Percentiles rank a stretch among this genome's conserved stretches.
phyloP scores from a whole-genome alignment of 2,329 filamentous ascomycete species.

The Penicillium freii region DNA sequence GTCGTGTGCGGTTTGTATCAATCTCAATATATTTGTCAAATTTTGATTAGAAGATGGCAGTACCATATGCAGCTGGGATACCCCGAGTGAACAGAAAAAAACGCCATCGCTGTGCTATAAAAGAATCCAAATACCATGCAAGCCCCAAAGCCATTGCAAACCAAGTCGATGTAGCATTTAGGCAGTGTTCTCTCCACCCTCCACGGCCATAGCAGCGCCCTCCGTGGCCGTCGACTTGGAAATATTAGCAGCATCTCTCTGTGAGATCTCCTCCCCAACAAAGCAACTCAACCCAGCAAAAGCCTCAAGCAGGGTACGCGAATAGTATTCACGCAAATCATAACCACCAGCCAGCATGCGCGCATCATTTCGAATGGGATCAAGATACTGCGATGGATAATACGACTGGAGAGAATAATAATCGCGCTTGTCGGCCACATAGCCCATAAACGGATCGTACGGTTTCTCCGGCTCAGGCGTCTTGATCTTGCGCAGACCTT shows the following conservation, averaged over 20 bases:
- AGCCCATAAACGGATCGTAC: constrained; percentile 85
- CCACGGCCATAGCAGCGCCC: constrained; percentile 32
- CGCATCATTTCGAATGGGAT: constrained; percentile 63
- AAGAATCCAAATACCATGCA: neutral
- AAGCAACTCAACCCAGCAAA: constrained; percentile 88
- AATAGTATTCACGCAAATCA: constrained; percentile 75
- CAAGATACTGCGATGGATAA: constrained; percentile 75
- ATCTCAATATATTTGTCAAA: neutral
- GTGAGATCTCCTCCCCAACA: constrained; percentile 67
- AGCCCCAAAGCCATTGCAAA: neutral
- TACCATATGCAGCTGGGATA: neutral
- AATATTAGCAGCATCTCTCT: constrained; percentile 26
- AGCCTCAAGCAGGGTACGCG: constrained; percentile 78
- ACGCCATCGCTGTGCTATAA: constrained; percentile 12
- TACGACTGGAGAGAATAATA: constrained; percentile 67
- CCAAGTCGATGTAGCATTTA: neutral
- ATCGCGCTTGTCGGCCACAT: constrained; percentile 59
- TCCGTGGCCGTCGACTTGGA: constrained; percentile 29
- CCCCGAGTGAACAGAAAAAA: neutral
- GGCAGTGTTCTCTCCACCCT: neutral
- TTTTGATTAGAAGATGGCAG: neutral
- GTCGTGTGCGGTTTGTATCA: neutral
- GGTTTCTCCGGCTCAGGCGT: constrained; percentile 66
- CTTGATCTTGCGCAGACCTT: constrained; percentile 69
- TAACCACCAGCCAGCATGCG: constrained; percentile 77